Base-by-base conservation (phyloP, 345 rosid genomes). In the Linum tenue region DNA sequence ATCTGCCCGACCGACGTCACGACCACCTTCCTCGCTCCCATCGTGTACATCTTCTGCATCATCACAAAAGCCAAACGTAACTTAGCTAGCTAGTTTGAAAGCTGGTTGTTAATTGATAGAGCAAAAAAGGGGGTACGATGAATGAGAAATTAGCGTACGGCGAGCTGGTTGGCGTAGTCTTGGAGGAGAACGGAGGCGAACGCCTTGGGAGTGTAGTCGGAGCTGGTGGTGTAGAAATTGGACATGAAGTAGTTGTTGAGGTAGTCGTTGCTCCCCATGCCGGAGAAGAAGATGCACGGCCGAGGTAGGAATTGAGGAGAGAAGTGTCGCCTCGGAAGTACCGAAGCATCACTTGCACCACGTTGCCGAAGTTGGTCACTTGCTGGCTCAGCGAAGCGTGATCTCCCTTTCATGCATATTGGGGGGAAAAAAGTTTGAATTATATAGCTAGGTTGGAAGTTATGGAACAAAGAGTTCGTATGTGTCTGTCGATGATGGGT, bases 221-320 rank as follows among this genome's bases (percentile, higher is more conserved):
- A 80, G 60, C 85, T 67, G 1, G 92, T 86, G 38, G 90, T 59
- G 72, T 89, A 87, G 80, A 87, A 89, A 40, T 60, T 69, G 2
- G 96, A 79, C 97, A 92, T 89, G 66, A 87, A 92, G 66, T 92
- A 89, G 71, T 92, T 92, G 66, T 89, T 92, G 59, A 92, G 87
- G 60, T 92, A 92, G 65, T 92, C 96, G 66, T 92, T 92, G 63
- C 98, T 92, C 61, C 95, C 98, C 84, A 92, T 62, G 35, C 96
- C 98, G 0, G 84, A 77, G 59, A 85, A 92, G 75, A 75, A 67
- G 17, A 92, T 80, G 81, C 98, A 92, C 66, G 82, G 77, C 84
- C 70, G 4, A 92, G 72, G 70, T 89, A 77, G 76, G 70, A 69
- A 64, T 64, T 77, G 0, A 86, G 71, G 69, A 83, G 78, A 71